Evolutionary conservation across 768 basidiomycete species (phyloP), one percentile per base, ranked within the genome.

Genomic region (Russula virescens): DNA sequence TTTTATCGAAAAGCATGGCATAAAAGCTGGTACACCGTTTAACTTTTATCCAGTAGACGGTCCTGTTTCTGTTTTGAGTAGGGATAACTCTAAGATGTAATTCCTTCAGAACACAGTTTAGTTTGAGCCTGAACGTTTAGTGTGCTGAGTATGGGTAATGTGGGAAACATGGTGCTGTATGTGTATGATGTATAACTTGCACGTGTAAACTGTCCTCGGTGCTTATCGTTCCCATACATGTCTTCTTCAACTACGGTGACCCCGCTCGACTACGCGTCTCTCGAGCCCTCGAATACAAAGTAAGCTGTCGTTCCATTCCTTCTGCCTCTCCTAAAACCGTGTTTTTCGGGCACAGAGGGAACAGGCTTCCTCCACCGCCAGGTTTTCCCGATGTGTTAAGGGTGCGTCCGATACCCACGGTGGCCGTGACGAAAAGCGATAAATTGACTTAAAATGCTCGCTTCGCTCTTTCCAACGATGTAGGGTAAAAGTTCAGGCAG

Each of bases 401-500:
- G 58, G 63, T 64, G 31, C 38, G 31, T 31, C 31, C 31, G 52
- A 53, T 35, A 55, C 3, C 3, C 42, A 16, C 42, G 42, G 13
- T 19, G 42, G 42, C 42, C 38, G 11, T 11, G 18, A 43, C 14
- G 42, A 43, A 43, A 43, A 43, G 42, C 14, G 18, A 43, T n/a
- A 19, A 43, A 19, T 19, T 38, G 38, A 38, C 13, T 14, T 2
- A 38, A 38, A 14, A 38, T 38, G 38, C 38, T 31, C 31, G 38
- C 9, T 40, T 13, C 14, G 13, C 46, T 28, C 48, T 23, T 23
- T 2, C 31, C 31, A 31, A 31, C 8, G 6, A 6, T 38, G 57
- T 70, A 88, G 84, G 73, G 80, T 28, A 81, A 72, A 71, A 68
- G 73, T 43, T 64, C 73, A 62, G 52, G 70, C 69, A 73, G 83